A percentile compares a stretch with the other conserved stretches of the same genome.
These are phyloP conservation scores for Aspergillus niger DNA, from an alignment of 2,329 filamentous ascomycete genomes.

Conservation along the genomic window DNA sequence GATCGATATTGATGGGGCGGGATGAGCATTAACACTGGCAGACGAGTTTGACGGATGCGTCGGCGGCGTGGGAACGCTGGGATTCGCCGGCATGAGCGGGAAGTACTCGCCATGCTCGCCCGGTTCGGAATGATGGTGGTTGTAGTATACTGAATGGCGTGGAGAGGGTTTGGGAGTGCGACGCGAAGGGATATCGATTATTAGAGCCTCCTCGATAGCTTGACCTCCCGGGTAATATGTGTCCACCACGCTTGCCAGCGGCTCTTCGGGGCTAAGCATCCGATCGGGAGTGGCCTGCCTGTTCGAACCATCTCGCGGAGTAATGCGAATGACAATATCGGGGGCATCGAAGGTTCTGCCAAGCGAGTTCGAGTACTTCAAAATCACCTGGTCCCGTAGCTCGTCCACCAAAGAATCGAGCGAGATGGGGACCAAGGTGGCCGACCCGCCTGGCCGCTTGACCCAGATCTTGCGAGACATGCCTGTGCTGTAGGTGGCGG, in stretches of 20 bases:
- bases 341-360: constrained; percentile 87
- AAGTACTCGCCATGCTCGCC: constrained; percentile 81
- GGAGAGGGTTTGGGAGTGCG: constrained; percentile 82
- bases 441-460: constrained; percentile 78
- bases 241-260: constrained; percentile 75
- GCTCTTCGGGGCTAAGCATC: constrained; percentile 80
- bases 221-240: constrained; percentile 84
- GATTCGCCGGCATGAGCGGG: constrained; percentile 63
- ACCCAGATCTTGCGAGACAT: constrained; percentile 84
- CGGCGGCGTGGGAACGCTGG: constrained; percentile 44
- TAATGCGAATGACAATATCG: constrained; percentile 78
- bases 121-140: constrained; percentile 61
- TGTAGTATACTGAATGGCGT: constrained; percentile 51
- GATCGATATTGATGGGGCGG: constrained; percentile 73
- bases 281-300: constrained; percentile 60
- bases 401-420: constrained; percentile 94
- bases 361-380: constrained; percentile 91
- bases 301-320: constrained; percentile 62
- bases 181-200: constrained; percentile 81
- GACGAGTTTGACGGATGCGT: constrained; percentile 44
- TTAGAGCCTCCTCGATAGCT: constrained; percentile 79
- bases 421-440: constrained; percentile 80
- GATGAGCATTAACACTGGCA: constrained; percentile 43
- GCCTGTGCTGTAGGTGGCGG: constrained; percentile 27
- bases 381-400: constrained; percentile 85